phyloP scores from a whole-genome alignment of 352 stramenopile species.

The Globisporangium heterothallicum region DNA sequence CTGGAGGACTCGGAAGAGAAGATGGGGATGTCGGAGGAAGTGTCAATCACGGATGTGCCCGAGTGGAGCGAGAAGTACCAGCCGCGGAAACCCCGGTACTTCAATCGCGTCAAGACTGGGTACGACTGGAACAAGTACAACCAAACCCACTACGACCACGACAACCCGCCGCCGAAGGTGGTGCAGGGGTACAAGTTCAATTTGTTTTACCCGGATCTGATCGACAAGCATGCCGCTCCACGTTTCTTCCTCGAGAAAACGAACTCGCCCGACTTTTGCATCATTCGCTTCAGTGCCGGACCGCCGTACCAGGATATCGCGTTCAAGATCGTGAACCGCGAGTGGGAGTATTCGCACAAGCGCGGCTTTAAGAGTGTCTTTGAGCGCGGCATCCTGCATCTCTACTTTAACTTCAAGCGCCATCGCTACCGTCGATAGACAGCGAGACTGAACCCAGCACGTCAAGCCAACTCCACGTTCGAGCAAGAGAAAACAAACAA shows the following conservation, averaged over 20 bases:
- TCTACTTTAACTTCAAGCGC: conserved; percentile 99
- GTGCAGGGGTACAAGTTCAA: conserved; percentile 99
- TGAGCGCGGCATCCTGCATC: conserved; percentile 95
- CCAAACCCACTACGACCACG: conserved; percentile 98
- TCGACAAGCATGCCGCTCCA: conserved; percentile 95
- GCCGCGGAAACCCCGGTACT: conserved; percentile 97
- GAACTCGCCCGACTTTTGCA: conserved; percentile 94
- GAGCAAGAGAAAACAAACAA: not conserved
- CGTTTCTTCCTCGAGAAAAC: conserved; percentile 94
- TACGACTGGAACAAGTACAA: conserved; percentile 99
- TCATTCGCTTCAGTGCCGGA: conserved; percentile 97
- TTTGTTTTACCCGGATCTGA: conserved; percentile 99
- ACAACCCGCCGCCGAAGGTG: conserved; percentile 99
- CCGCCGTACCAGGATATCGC: conserved; percentile 99
- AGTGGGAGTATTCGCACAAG: conserved; percentile 98
- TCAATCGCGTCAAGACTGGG: conserved; percentile 98
- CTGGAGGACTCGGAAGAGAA: conserved; percentile 64
- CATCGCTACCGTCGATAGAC: conserved; percentile 94
- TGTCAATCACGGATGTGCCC: conserved; percentile 62
- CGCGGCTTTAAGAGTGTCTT: conserved; percentile 98
- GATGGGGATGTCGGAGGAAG: conserved; percentile 90
- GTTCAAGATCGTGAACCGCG: conserved; percentile 99
- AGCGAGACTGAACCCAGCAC: not conserved
- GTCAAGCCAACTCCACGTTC: not conserved
- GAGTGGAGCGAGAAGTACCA: conserved; percentile 96